These are phyloP conservation scores for Pelargonium cotyledonis DNA, from an alignment of 441 rosid species.

Conservation along the genomic window DNA sequence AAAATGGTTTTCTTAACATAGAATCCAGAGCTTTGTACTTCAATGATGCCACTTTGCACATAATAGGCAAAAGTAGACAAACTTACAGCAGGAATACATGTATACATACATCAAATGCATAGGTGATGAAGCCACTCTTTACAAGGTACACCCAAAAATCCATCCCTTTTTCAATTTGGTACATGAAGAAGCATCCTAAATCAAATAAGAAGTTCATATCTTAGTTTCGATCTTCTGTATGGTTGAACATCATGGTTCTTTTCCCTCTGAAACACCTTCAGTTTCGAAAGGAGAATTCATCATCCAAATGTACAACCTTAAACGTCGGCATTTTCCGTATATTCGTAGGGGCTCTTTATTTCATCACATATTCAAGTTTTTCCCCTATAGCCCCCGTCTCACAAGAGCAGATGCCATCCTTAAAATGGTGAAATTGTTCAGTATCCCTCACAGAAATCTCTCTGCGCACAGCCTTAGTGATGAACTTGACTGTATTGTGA, in stretches of 20 bases:
- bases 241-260: neutral
- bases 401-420: slow-evolving; percentile 82
- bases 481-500: slow-evolving; percentile 61
- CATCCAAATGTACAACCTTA: slow-evolving; percentile 1
- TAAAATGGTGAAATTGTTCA: slow-evolving; percentile 75
- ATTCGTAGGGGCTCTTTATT: neutral
- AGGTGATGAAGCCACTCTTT: slow-evolving; percentile 3
- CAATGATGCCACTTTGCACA: neutral
- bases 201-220: slow-evolving; percentile 1
- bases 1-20: neutral
- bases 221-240: slow-evolving; percentile 7
- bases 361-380: slow-evolving; percentile 15
- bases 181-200: neutral
- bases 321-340: too few species aligned
- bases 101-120: slow-evolving; percentile 10
- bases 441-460: slow-evolving; percentile 80
- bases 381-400: slow-evolving; percentile 42
- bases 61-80: neutral
- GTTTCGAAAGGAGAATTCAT: slow-evolving; percentile 4
- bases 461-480: slow-evolving; percentile 74
- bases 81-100: slow-evolving; percentile 10
- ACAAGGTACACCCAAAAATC: neutral
- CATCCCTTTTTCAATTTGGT: neutral
- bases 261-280: neutral
- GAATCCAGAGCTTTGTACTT: neutral